phyloP scores from a whole-genome alignment of 352 stramenopile species.

The Phytophthora lateralis region DNA sequence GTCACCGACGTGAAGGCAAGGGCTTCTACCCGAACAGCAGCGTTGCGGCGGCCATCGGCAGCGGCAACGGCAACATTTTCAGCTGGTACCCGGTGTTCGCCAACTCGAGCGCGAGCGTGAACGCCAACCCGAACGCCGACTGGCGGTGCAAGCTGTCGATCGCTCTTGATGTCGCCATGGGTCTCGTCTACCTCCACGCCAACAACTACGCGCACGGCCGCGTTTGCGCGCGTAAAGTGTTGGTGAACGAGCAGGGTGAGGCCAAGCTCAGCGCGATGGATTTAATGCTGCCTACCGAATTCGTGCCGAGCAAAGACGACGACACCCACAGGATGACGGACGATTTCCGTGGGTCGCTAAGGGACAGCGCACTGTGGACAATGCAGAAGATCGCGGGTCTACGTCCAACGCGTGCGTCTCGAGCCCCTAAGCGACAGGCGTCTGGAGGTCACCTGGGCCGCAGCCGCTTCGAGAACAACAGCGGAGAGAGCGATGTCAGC shows the following conservation, averaged over 20 bases:
- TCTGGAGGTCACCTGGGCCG: conserved; percentile 18
- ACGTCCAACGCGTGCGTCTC: conserved; percentile 15
- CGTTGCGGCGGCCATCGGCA: conserved; percentile 40
- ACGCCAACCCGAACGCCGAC: conserved; percentile 52
- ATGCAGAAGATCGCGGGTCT: conserved; percentile 42
- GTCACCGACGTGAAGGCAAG: conserved; percentile 62
- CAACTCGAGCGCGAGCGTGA: conserved; percentile 41
- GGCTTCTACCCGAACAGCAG: conserved; percentile 44
- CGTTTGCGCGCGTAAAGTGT: conserved; percentile 66
- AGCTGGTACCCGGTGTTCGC: conserved; percentile 55
- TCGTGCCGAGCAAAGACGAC: conserved; percentile 13
- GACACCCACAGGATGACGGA: conserved; percentile 22
- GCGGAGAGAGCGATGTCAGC: conserved; percentile 35
- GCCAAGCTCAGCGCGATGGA: conserved; percentile 82
- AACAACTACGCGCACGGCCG: conserved; percentile 64
- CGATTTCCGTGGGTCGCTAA: conserved; percentile 48
- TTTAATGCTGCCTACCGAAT: conserved; percentile 44
- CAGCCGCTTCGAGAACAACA: conserved; percentile 39
- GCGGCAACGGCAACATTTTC: conserved; percentile 53
- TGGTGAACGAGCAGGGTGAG: conserved; percentile 76
- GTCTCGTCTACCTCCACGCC: conserved; percentile 73
- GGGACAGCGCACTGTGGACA: conserved; percentile 52
- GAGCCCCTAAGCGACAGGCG: conserved; percentile 7
- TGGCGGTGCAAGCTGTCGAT: conserved; percentile 80
- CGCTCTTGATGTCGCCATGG: conserved; percentile 82